phyloP scores from a whole-genome alignment of 352 stramenopile genomes.

The Globisporangium nunn region DNA sequence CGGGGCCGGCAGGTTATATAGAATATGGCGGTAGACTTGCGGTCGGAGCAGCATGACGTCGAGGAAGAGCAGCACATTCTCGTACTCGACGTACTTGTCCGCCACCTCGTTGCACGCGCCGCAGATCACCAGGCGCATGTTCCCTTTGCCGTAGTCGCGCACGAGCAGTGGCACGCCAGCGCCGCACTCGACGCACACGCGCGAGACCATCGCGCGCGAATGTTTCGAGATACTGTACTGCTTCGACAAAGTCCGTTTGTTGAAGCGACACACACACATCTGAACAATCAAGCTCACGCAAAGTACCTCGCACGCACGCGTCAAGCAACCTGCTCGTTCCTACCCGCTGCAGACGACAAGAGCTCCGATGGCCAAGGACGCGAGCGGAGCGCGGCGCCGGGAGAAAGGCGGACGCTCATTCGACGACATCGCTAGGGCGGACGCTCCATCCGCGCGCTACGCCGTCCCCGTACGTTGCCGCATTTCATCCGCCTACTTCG shows the following conservation, averaged over 20 bases:
- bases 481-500: no score
- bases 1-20: conserved; percentile 65
- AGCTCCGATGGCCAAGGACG: conserved; percentile 48
- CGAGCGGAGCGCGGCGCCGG: conserved; percentile 22
- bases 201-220: no score
- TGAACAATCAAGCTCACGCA: no score
- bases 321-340: not conserved
- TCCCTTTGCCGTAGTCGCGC: conserved; percentile 82
- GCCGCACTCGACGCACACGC: conserved; percentile 78
- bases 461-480: conserved; percentile 15
- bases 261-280: no score
- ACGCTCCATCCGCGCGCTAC: conserved; percentile 18
- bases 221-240: no score
- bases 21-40: conserved; percentile 82
- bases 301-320: no score
- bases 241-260: no score
- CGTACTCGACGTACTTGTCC: conserved; percentile 88
- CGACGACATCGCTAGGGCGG: conserved; percentile 26
- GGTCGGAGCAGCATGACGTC: conserved; percentile 80
- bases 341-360: not conserved
- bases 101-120: conserved; percentile 56
- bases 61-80: conserved; percentile 78
- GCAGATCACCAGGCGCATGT: conserved; percentile 75
- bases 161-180: conserved; percentile 51
- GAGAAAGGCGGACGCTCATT: conserved; percentile 28